Evolutionary conservation across 495 filamentous ascomycete genomes (phyloP).

Genomic region (Xylaria grammica): DNA sequence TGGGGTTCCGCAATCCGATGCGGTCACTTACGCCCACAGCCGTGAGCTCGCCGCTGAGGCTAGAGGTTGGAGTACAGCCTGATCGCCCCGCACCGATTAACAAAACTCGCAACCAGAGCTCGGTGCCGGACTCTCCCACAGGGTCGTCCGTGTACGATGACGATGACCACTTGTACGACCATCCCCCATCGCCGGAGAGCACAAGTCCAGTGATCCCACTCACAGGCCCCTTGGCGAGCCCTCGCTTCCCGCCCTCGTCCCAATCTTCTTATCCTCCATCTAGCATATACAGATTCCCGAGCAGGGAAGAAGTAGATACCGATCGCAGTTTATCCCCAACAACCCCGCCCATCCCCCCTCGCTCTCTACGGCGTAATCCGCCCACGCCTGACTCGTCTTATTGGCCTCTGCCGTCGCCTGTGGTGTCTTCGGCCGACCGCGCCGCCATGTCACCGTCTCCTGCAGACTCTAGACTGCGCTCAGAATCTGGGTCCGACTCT

Average conservation of each 20-base stretch:
- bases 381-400: conserved; percentile 32
- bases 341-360: conserved; percentile 19
- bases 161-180: conserved; percentile 12
- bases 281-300: not conserved
- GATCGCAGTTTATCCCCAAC: not conserved
- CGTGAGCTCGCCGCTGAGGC: conserved; percentile 18
- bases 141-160: conserved; percentile 29
- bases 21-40: conserved; percentile 27
- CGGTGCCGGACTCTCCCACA: conserved; percentile 3
- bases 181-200: conserved; percentile 35
- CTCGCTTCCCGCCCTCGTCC: conserved; percentile 25
- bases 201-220: conserved; percentile 36
- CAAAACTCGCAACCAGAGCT: not conserved
- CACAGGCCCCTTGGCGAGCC: conserved; percentile 34
- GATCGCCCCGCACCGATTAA: not conserved
- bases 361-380: conserved; percentile 24
- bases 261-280: conserved; percentile 4
- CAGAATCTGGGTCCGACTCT: conserved; percentile 26
- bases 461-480: conserved; percentile 6
- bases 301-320: conserved; percentile 7
- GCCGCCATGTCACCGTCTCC: conserved; percentile 14
- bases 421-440: conserved; percentile 25
- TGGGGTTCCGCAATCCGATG: conserved; percentile 14
- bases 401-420: conserved; percentile 35
- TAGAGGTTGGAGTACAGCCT: not conserved